phyloP scores from a whole-genome alignment of 495 filamentous ascomycete species.

The Tetracladium marchalianum region DNA sequence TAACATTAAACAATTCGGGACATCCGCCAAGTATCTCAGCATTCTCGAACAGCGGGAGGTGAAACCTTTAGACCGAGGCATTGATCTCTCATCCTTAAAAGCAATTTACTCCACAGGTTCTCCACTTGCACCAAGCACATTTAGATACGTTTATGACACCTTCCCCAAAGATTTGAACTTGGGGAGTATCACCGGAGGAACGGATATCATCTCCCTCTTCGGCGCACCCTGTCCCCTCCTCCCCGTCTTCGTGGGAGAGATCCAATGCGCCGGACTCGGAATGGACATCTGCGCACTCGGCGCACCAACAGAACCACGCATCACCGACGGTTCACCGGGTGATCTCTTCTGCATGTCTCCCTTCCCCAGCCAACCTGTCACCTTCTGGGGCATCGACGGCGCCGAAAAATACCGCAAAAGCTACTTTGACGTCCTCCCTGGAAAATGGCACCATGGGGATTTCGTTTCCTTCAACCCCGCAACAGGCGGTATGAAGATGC shows the following conservation, averaged over 20 bases:
- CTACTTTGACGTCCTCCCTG: constrained; percentile 75
- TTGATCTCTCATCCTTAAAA: constrained; percentile 46
- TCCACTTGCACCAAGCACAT: constrained; percentile 85
- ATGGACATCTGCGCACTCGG: constrained; percentile 82
- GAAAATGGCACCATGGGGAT: constrained; percentile 90
- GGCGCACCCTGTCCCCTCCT: constrained; percentile 74
- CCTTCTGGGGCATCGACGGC: constrained; percentile 61
- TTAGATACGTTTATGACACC: constrained; percentile 73
- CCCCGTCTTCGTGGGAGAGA: constrained; percentile 81
- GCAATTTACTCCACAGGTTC: constrained; percentile 93
- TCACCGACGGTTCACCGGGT: constrained; percentile 59
- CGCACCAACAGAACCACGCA: constrained; percentile 41
- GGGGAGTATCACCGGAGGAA: constrained; percentile 66
- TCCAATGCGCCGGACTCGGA: constrained; percentile 81
- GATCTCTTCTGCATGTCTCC: constrained; percentile 81
- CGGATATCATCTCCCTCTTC: constrained; percentile 89
- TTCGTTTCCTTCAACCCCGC: constrained; percentile 68
- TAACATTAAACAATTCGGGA: constrained; percentile 53
- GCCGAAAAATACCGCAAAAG: constrained; percentile 57
- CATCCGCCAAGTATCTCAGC: constrained; percentile 80
- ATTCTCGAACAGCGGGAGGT: constrained; percentile 74
- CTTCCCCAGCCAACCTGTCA: constrained; percentile 84
- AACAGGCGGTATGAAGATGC: constrained; percentile 60
- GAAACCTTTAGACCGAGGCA: constrained; percentile 43
- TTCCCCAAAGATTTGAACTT: constrained; percentile 55